phyloP scores from a whole-genome alignment of 371 early-diverging fungal genomes.

The Syncephalastrum monosporum region DNA sequence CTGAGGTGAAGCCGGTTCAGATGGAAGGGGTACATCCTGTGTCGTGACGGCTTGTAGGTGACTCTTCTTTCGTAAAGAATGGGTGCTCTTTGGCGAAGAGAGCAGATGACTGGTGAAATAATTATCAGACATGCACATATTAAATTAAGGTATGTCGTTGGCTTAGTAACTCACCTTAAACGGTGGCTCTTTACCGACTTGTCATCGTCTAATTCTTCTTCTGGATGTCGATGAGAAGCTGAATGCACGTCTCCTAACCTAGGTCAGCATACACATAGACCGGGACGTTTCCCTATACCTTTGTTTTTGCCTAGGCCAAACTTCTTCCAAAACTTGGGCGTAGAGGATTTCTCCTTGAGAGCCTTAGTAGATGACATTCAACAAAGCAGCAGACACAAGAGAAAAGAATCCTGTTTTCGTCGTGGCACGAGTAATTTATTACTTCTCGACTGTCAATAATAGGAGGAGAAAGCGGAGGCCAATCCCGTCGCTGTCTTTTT shows the following conservation, averaged over 20 bases:
- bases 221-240: constrained; percentile 1
- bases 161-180: constrained; percentile 13
- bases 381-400: neutral
- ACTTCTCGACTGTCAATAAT: neutral
- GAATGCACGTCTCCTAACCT: too few relatives aligned
- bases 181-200: constrained; percentile 20
- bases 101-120: too few relatives aligned
- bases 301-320: constrained; percentile 33
- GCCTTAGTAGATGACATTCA: constrained; percentile 13
- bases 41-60: too few relatives aligned
- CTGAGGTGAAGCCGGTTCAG: too few relatives aligned
- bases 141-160: too few relatives aligned
- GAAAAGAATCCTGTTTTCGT: constrained; percentile 1
- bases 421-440: constrained; percentile 1
- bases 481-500: neutral
- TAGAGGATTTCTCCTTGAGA: constrained; percentile 21
- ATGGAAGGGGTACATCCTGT: too few relatives aligned
- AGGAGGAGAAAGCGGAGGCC: neutral
- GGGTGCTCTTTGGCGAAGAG: too few relatives aligned
- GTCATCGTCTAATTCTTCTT: constrained; percentile 15
- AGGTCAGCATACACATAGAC: too few relatives aligned
- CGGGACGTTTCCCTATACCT: neutral
- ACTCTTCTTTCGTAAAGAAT: too few relatives aligned
- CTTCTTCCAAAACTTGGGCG: constrained; percentile 43
- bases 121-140: too few relatives aligned